Percentiles rank a stretch among this genome's conserved stretches.
Evolutionary conservation across 129 eudicot species (phyloP).

Genomic region (Pittosporum tobira): DNA sequence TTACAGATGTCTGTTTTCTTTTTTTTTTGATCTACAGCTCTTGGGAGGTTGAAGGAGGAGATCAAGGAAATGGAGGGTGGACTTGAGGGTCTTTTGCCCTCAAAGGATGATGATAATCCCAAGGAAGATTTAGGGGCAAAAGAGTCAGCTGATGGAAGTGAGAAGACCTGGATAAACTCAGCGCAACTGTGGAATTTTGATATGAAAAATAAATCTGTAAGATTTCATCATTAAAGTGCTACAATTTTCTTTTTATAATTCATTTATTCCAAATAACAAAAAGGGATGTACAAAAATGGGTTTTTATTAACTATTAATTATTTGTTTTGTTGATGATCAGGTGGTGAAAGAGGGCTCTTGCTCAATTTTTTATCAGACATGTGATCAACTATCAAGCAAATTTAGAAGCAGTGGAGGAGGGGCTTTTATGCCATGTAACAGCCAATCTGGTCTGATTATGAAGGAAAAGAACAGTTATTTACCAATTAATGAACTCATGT

Average conservation of each 20-base stretch:
- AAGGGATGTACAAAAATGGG: background rate
- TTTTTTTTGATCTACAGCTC: slow-evolving; percentile 21
- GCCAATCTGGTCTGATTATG: background rate
- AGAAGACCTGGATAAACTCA: slow-evolving; percentile 44
- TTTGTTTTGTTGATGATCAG: slow-evolving; percentile 4
- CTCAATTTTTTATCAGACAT: background rate
- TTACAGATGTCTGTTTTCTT: background rate
- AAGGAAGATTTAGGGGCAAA: slow-evolving; percentile 25
- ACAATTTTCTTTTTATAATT: no score
- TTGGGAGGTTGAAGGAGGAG: slow-evolving; percentile 33
- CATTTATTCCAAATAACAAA: background rate
- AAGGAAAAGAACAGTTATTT: slow-evolving; percentile 7
- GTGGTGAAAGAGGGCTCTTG: slow-evolving; percentile 1
- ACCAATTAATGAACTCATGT: slow-evolving; percentile 11
- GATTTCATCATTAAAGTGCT: background rate
- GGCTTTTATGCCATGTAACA: slow-evolving; percentile 28
- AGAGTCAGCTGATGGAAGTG: slow-evolving; percentile 20
- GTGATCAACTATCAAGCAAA: slow-evolving; percentile 1
- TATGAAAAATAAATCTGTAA: slow-evolving; percentile 19
- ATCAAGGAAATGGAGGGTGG: slow-evolving; percentile 10
- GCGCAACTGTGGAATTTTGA: slow-evolving; percentile 37
- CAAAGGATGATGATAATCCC: slow-evolving; percentile 10
- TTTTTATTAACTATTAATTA: no score
- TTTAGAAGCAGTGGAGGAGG: slow-evolving; percentile 19
- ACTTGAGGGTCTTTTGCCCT: slow-evolving; percentile 12